These are phyloP conservation scores for Scheffersomyces illinoinensis DNA, from an alignment of 1,139 yeast species.

Conservation along the genomic window DNA sequence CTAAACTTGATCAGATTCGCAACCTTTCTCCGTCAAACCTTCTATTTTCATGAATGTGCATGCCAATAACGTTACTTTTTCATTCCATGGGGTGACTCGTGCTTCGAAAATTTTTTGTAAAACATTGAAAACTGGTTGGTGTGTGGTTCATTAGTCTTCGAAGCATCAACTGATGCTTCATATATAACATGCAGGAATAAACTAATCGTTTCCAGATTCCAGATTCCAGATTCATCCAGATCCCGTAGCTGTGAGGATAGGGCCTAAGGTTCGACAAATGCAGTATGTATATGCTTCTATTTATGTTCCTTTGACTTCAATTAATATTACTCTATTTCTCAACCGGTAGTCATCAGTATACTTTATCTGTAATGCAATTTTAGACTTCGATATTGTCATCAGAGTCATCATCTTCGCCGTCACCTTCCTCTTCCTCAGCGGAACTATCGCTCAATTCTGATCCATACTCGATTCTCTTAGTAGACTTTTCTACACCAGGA, in stretches of 20 bases:
- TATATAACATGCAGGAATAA: not conserved
- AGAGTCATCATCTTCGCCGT: slow-evolving; percentile 6
- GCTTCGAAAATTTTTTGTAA: not conserved
- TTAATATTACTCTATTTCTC: not conserved
- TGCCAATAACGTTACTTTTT: not conserved
- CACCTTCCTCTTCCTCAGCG: slow-evolving; percentile 2
- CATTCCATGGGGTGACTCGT: not conserved
- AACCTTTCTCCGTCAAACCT: too few species aligned
- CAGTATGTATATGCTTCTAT: not conserved
- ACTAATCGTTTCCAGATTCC: too few species aligned
- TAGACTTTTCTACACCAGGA: slow-evolving; percentile 2
- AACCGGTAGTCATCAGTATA: not conserved
- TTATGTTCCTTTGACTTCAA: not conserved
- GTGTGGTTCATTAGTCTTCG: not conserved
- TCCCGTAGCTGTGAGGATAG: not conserved
- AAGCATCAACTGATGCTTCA: not conserved
- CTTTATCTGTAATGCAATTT: not conserved
- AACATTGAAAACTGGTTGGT: not conserved
- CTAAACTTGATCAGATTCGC: too few species aligned
- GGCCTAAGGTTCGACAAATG: not conserved
- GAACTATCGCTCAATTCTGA: slow-evolving; percentile 1
- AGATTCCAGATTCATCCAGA: not conserved
- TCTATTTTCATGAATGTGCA: too few species aligned
- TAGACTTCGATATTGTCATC: not conserved
- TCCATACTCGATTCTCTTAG: slow-evolving; percentile 2